phyloP scores from a whole-genome alignment of 345 rosid species.

The Gossypium anomalum region DNA sequence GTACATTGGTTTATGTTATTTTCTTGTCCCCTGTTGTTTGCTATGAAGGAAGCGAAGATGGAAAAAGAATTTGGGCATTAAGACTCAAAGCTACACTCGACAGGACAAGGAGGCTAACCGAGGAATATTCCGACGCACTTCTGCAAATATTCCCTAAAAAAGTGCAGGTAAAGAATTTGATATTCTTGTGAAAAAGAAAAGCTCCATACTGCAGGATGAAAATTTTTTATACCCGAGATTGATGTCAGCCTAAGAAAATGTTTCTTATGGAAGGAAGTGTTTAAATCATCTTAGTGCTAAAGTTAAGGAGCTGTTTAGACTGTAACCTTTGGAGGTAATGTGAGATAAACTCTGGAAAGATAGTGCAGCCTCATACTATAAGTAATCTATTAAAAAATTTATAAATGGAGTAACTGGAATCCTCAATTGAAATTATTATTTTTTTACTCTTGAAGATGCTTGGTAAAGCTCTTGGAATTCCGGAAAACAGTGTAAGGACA shows the following conservation, averaged over 20 bases:
- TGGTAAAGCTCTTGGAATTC: conserved; percentile 88
- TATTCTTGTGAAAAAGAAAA: not conserved
- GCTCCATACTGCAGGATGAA: not conserved
- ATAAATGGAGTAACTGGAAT: conserved; percentile 2
- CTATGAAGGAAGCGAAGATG: conserved; percentile 75
- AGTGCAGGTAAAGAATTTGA: conserved; percentile 61
- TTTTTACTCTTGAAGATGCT: conserved; percentile 48
- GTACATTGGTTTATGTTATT: not conserved
- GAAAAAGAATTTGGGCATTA: conserved; percentile 75
- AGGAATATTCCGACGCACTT: conserved; percentile 85
- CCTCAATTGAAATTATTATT: conserved; percentile 9
- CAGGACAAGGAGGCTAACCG: conserved; percentile 86
- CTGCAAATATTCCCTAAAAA: conserved; percentile 75
- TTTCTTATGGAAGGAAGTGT: not conserved
- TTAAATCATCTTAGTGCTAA: conserved; percentile 5
- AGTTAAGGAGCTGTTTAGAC: not conserved
- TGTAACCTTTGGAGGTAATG: not conserved
- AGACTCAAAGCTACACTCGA: conserved; percentile 95
- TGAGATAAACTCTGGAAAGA: not conserved
- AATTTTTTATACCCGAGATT: not conserved
- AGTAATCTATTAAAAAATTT: not conserved
- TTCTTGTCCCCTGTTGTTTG: conserved; percentile 2
- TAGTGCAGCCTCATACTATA: not conserved
- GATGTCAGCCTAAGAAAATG: not conserved
- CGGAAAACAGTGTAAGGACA: conserved; percentile 76